These are phyloP conservation scores for Eleusine coracana DNA, from an alignment of 176 grass and related monocot species.

Conservation along the genomic window DNA sequence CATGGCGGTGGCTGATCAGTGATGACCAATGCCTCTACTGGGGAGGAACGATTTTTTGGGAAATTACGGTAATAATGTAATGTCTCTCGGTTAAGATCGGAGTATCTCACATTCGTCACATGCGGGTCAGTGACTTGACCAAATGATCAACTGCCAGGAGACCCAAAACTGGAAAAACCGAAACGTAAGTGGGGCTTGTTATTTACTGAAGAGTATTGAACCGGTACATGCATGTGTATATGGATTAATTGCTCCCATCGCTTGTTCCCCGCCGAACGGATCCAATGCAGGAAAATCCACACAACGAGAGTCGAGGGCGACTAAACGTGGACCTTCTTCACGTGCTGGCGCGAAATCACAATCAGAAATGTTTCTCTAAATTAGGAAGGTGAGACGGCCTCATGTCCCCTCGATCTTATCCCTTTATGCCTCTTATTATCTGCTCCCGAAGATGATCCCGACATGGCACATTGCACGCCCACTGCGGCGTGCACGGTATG, in stretches of 20 bases:
- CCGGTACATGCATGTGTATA: neutral
- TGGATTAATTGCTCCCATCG: neutral
- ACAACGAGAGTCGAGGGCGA: constrained; percentile 16
- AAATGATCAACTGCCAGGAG: neutral
- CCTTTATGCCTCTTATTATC: neutral
- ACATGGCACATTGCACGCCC: constrained; percentile 26
- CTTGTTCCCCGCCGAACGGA: constrained; percentile 31
- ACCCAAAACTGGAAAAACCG: neutral
- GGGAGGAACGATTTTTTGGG: too few relatives aligned
- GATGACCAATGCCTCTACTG: too few relatives aligned
- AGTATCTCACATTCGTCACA: too few relatives aligned
- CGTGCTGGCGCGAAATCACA: neutral
- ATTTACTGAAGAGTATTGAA: neutral
- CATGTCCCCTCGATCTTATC: neutral
- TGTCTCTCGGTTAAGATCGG: too few relatives aligned
- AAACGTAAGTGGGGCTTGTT: neutral
- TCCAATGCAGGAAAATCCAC: neutral
- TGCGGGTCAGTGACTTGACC: neutral
- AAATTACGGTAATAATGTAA: too few relatives aligned
- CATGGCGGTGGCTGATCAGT: too few relatives aligned
- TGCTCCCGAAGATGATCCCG: neutral
- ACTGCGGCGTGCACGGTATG: neutral
- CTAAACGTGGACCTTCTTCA: constrained; percentile 3
- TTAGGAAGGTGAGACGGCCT: neutral
- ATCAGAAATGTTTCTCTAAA: neutral